Conservation (phyloP, 2,329 filamentous ascomycete species). For the Talaromyces rugulosus region DNA sequence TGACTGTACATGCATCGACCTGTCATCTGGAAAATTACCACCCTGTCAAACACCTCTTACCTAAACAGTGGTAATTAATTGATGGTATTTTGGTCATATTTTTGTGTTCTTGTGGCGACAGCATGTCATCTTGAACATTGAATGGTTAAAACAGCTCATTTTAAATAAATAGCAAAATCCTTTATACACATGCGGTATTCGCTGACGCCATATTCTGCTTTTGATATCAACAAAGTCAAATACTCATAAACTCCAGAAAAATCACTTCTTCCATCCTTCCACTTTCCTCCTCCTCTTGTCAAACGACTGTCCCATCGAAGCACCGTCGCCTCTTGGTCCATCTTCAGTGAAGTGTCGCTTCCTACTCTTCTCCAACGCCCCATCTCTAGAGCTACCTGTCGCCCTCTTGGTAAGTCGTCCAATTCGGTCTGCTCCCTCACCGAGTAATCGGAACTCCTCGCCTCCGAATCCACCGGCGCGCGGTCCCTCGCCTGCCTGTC, state of each 20-base stretch:
- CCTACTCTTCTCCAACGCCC: slow-evolving; percentile 73
- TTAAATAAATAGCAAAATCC: neutral
- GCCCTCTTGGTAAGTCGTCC: slow-evolving; percentile 73
- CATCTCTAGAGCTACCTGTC: slow-evolving; percentile 44
- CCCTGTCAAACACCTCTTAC: too few species aligned
- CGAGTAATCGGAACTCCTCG: slow-evolving; percentile 86
- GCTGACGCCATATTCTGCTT: neutral
- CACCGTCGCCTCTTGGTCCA: slow-evolving; percentile 60
- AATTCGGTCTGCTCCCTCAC: slow-evolving; percentile 82
- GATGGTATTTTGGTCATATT: too few species aligned
- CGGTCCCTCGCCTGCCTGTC: slow-evolving; percentile 37
- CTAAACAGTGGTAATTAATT: too few species aligned
- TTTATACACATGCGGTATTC: neutral
- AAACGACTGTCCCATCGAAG: slow-evolving; percentile 62
- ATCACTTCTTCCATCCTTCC: slow-evolving; percentile 27
- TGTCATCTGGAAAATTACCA: too few species aligned
- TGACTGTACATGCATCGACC: neutral
- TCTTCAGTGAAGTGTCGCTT: slow-evolving; percentile 73
- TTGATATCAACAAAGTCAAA: neutral
- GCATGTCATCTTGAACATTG: too few species aligned
- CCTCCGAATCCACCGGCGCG: slow-evolving; percentile 76
- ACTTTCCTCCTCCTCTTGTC: slow-evolving; percentile 44
- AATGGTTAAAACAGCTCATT: neutral
- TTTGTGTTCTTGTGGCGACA: too few species aligned
- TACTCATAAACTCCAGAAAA: neutral